phyloP scores from a whole-genome alignment of 129 eudicot genomes.

The Kitagawia praeruptora region DNA sequence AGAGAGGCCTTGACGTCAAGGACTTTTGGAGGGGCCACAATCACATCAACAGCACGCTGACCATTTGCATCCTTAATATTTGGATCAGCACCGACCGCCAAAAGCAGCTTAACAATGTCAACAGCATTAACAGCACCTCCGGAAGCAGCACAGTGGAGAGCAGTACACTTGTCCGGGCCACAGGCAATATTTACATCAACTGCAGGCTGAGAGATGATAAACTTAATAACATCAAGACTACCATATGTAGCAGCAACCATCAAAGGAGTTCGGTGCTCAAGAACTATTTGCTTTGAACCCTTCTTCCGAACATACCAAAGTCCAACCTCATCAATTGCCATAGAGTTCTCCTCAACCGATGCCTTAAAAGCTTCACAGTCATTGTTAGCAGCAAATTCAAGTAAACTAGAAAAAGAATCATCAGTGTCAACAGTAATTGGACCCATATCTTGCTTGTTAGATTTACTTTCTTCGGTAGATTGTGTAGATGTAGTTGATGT shows the following conservation, averaged over 20 bases:
- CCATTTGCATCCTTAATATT: slow-evolving; percentile 18
- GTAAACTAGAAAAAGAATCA: slow-evolving; percentile 22
- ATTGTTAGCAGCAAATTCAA: slow-evolving; percentile 23
- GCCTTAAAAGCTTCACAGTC: slow-evolving; percentile 19
- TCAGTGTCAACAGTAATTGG: slow-evolving; percentile 15
- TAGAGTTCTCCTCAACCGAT: slow-evolving; percentile 5
- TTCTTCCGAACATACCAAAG: slow-evolving; percentile 18
- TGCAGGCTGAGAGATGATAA: slow-evolving; percentile 13
- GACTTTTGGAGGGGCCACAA: slow-evolving; percentile 13
- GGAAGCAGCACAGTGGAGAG: slow-evolving; percentile 30
- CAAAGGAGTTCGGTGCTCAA: slow-evolving; percentile 20
- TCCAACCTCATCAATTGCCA: slow-evolving; percentile 16
- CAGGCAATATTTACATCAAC: slow-evolving; percentile 20
- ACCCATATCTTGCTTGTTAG: slow-evolving; percentile 11
- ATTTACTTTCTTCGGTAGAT: slow-evolving; percentile 12
- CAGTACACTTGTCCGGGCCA: slow-evolving; percentile 19
- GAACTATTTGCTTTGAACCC: slow-evolving; percentile 19
- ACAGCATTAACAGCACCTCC: slow-evolving; percentile 18
- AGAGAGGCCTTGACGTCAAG: background rate
- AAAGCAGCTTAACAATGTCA: slow-evolving; percentile 18
- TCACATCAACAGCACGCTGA: slow-evolving; percentile 16
- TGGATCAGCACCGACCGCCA: slow-evolving; percentile 17
- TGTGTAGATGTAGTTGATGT: slow-evolving; percentile 11
- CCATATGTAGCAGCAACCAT: slow-evolving; percentile 28
- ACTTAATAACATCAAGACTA: slow-evolving; percentile 18